These are phyloP conservation scores for Polyporus tsugae DNA, from an alignment of 1,284 basidiomycete genomes.

Conservation along the genomic window DNA sequence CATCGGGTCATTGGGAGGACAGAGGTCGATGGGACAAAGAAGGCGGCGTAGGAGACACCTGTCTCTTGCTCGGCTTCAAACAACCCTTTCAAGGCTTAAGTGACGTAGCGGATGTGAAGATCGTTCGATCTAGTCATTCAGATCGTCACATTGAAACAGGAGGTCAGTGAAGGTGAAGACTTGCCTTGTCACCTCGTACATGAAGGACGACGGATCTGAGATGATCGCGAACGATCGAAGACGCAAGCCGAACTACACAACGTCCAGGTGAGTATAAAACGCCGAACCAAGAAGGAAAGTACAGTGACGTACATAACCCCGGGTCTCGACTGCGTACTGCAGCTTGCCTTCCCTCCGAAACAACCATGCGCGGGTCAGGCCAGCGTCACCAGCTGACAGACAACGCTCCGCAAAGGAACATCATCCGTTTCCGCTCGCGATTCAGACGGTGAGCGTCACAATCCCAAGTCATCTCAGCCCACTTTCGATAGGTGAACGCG, in stretches of 20 bases:
- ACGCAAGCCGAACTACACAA: conserved; percentile 2
- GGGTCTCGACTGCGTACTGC: not conserved
- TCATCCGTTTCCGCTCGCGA: not conserved
- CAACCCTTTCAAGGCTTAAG: not conserved
- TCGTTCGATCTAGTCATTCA: not conserved
- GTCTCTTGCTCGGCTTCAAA: not conserved
- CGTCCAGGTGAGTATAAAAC: not conserved
- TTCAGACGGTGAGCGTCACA: not conserved
- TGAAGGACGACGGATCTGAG: not conserved
- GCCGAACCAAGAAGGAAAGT: not conserved
- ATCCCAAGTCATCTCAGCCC: not conserved
- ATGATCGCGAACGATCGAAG: conserved; percentile 2
- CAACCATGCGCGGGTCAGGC: not conserved
- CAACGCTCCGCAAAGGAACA: not conserved
- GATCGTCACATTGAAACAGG: not conserved
- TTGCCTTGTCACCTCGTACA: not conserved
- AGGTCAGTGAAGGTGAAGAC: not conserved
- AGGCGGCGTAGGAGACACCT: not conserved
- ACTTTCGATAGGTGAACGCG: not conserved
- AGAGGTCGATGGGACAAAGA: not conserved
- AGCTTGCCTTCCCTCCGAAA: not conserved
- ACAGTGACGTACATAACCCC: not conserved
- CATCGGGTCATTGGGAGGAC: not conserved
- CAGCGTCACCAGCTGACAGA: not conserved
- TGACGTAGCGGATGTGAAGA: not conserved